phyloP scores from a whole-genome alignment of 1,284 basidiomycete species.

The Porodaedalea pini region DNA sequence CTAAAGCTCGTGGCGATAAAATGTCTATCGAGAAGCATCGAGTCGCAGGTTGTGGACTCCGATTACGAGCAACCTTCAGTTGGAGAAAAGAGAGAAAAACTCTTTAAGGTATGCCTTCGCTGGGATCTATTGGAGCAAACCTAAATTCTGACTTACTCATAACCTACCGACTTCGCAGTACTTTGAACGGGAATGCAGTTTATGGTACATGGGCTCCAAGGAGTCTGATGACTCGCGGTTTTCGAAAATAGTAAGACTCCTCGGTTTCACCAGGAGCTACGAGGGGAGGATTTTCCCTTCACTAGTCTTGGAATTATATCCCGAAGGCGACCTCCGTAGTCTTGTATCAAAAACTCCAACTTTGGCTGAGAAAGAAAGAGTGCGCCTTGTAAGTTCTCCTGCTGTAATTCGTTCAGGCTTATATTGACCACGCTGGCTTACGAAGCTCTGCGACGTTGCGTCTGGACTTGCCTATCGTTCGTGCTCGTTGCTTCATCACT shows the following conservation, averaged over 20 bases:
- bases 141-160: background rate
- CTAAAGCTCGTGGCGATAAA: background rate
- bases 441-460: slow-evolving; percentile 1
- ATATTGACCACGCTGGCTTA: background rate
- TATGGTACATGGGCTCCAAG: background rate
- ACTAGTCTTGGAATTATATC: background rate
- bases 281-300: background rate
- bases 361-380: background rate
- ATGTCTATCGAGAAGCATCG: background rate
- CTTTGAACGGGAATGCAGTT: slow-evolving; percentile 7
- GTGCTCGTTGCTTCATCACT: background rate
- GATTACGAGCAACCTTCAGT: too few species aligned
- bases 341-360: background rate
- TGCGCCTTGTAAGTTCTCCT: background rate
- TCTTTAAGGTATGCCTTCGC: too few species aligned
- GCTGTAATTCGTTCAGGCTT: background rate
- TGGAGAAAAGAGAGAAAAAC: background rate
- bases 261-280: background rate
- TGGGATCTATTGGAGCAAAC: too few species aligned
- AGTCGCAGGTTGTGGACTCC: background rate
- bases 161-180: background rate
- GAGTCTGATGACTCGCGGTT: background rate
- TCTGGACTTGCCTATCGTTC: background rate
- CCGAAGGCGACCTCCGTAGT: background rate
- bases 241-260: background rate